Conservation (phyloP, 2,329 filamentous ascomycete genomes). For the Furcasterigmium furcatum region DNA sequence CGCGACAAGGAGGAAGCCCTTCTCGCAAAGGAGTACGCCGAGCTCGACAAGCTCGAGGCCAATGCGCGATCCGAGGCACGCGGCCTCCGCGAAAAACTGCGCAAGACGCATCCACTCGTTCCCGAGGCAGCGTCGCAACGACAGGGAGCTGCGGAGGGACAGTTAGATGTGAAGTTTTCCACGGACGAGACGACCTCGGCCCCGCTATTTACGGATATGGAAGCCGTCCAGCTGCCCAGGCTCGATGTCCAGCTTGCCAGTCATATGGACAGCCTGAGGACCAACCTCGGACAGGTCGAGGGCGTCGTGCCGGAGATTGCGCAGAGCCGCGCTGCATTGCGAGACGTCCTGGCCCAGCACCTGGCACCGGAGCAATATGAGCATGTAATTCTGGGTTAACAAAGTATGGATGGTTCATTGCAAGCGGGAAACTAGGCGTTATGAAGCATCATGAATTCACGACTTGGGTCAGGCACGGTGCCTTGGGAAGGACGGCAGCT, state of each 20-base stretch:
- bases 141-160: neutral
- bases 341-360: constrained; percentile 42
- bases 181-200: neutral
- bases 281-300: constrained; percentile 51
- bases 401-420: no score
- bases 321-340: constrained; percentile 45
- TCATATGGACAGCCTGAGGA: constrained; percentile 54
- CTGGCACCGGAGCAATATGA: constrained; percentile 44
- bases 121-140: constrained; percentile 24
- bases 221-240: constrained; percentile 39
- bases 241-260: constrained; percentile 46
- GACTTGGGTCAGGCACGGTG: no score
- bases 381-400: constrained; percentile 39
- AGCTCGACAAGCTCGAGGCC: constrained; percentile 46
- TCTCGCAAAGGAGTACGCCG: constrained; percentile 53
- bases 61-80: constrained; percentile 54
- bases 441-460: no score
- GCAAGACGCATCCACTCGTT: constrained; percentile 47
- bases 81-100: constrained; percentile 44
- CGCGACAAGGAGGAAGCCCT: constrained; percentile 52
- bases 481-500: no score
- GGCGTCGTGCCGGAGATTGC: constrained; percentile 46
- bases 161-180: neutral
- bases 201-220: constrained; percentile 24
- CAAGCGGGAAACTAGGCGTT: no score